Conservation (phyloP, 2,329 filamentous ascomycete genomes). For the Fusarium mundagurra region DNA sequence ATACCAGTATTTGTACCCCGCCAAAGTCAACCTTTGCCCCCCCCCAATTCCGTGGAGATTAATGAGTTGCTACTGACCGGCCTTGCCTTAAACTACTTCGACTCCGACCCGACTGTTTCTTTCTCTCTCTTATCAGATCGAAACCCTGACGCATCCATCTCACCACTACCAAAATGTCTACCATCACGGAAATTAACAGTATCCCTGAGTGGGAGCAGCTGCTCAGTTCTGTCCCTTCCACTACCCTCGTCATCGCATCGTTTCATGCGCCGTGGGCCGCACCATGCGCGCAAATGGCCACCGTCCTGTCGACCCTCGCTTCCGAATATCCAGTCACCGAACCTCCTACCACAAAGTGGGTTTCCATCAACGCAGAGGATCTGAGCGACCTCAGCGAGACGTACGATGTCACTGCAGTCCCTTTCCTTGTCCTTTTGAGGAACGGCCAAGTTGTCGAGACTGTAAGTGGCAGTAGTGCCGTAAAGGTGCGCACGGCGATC, state of each 20-base stretch:
- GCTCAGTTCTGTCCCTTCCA: constrained; percentile 71
- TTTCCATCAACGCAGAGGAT: constrained; percentile 93
- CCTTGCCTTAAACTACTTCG: constrained; percentile 1
- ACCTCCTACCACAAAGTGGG: constrained; percentile 78
- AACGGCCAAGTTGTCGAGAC: constrained; percentile 81
- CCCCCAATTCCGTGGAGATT: constrained; percentile 8
- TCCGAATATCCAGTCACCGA: constrained; percentile 79
- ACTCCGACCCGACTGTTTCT: constrained; percentile 20
- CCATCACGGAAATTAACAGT: constrained; percentile 79
- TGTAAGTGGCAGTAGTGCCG: constrained; percentile 88
- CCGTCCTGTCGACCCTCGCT: constrained; percentile 85
- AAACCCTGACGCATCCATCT: constrained; percentile 8
- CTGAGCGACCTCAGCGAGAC: constrained; percentile 89
- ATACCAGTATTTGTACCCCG: constrained; percentile 33
- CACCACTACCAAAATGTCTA: constrained; percentile 67
- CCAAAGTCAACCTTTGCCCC: constrained; percentile 39
- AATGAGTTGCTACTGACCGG: constrained; percentile 16
- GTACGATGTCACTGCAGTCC: constrained; percentile 95
- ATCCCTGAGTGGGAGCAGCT: constrained; percentile 78
- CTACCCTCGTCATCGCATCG: constrained; percentile 83
- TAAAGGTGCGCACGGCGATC: constrained; percentile 85
- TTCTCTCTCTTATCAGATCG: constrained; percentile 34
- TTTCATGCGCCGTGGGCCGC: constrained; percentile 98
- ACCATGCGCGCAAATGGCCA: constrained; percentile 93
- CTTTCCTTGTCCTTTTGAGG: constrained; percentile 86